Evolutionary conservation across 2,329 filamentous ascomycete genomes (phyloP), one percentile per base, ranked within the genome.

Genomic region (Penicillium sp.): DNA sequence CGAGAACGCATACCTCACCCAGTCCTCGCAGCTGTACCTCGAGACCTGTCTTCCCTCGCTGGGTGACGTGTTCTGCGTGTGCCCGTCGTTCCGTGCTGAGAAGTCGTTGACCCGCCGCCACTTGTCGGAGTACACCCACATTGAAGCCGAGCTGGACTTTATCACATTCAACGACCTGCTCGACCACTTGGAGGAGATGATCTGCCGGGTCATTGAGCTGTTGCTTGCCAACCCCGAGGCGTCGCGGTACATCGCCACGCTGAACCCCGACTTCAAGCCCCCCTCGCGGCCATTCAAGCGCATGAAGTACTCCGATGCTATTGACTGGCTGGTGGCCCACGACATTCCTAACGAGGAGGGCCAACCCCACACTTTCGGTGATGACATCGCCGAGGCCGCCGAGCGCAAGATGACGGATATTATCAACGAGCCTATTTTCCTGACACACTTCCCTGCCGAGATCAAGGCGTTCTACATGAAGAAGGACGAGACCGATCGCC

Each of bases 381-480:
- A 99, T 75, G 95, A 99, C 75, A 99, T 99, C 71, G 95, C 95
- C 66, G 95, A 98, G 79, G 95, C 95, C 12, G 95, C 95, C 12
- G 95, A 99, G 84, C 90, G 95, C 70, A 87, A 84, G 75, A 99
- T 99, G 95, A 98, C 94, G 1, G 95, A 99, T 76, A 90, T 89
- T 69, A 96, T 99, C 83, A 95, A 96, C 87, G 83, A 87, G 56
- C 95, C 95, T 63, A 96, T 99, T 77, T 91, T 98, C 82, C 84
- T 98, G 43, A 98, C 94, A 2, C 94, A 98, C 80, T 99, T 99
- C 86, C 95, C 95, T 20, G 88, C 88, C 60, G 92, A 94, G 81
- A 96, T 99, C 84, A 99, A 99, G 84, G 90, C 95, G 1, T 99
- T 99, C 78, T 99, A 99, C 85, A 99, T 99, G 95, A 89, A 93